Evolutionary conservation across 1,284 basidiomycete species (phyloP).

Genomic region (Cerrena zonata): DNA sequence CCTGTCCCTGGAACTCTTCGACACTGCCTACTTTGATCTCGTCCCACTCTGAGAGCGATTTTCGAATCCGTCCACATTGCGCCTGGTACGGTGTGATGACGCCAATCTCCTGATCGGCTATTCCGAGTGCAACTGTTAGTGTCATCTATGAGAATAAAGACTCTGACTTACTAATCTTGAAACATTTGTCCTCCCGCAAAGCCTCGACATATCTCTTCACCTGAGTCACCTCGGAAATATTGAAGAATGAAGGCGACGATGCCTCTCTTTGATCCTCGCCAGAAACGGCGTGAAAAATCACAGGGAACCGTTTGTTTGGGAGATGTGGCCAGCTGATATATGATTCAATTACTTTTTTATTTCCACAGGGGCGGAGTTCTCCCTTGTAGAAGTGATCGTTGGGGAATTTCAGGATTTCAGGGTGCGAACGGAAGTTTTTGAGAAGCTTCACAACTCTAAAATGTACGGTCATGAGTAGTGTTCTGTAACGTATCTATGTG

Average conservation of each 20-base stretch:
- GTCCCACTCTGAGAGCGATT: constrained; percentile 28
- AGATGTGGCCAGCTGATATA: constrained; percentile 32
- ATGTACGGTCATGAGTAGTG: no score
- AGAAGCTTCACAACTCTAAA: constrained; percentile 46
- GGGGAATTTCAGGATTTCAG: constrained; percentile 49
- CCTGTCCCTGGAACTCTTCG: constrained; percentile 62
- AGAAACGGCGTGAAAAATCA: constrained; percentile 40
- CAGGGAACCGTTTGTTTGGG: constrained; percentile 33
- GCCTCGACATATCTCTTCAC: constrained; percentile 36
- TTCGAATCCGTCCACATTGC: constrained; percentile 44
- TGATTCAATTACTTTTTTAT: constrained; percentile 29
- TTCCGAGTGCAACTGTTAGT: neutral
- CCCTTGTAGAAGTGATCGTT: constrained; percentile 50
- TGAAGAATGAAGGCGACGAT: constrained; percentile 42
- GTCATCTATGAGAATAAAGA: neutral
- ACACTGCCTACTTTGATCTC: constrained; percentile 52
- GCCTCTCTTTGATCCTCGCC: constrained; percentile 38
- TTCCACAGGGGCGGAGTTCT: constrained; percentile 41
- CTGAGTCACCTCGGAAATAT: constrained; percentile 37
- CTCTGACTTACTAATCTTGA: constrained; percentile 29
- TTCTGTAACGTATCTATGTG: no score
- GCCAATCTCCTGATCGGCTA: constrained; percentile 43
- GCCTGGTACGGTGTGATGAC: constrained; percentile 53
- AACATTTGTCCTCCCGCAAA: constrained; percentile 24
- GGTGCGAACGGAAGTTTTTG: constrained; percentile 55